Base-by-base conservation (phyloP, 1,284 basidiomycete species). In the Pholiota adiposa region DNA sequence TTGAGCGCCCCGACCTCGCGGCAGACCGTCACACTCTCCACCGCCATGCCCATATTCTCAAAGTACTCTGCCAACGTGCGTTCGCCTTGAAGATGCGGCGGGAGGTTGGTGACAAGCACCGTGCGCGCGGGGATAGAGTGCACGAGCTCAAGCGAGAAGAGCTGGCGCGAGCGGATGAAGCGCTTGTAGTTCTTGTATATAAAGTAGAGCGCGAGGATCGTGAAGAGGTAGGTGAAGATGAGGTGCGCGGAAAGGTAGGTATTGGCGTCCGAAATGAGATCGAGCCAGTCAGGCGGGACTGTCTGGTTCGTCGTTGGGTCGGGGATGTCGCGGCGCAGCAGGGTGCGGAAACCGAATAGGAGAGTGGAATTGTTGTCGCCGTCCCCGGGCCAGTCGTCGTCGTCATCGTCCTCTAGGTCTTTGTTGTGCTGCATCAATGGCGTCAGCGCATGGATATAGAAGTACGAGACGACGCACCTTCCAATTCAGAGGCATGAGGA, bases 51-150 rank as follows among this genome's bases (percentile, higher is more conserved):
- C 84, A 93, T 89, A 56, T 85, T 85, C 72, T 98, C 96, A 73
- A 98, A 98, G 75, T 98, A 98, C 64, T 96, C 93, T 0, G 94
- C 93, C 14, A 99, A 79, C 0, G 92, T 83, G 8, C 90, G 85
- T 69, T 98, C 96, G 8, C 90, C 88, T 60, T 90, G 87, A 0
- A 99, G 82, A 65, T 97, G 91, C 3, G 76, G 75, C 0, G 97
- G 97, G 0, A 99, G 82, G 54, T 87, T 84, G 4, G 92, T 90
- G 43, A 97, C 86, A 77, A 98, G 86, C 36, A 98, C 93, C 0
- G 97, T 99, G 19, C 97, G 88, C 0, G 96, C 93, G n/a, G 96
- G 90, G 41, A 98, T 94, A 9, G 94, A 95, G 70, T 97, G 94
- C 11, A 97, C 94, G 25, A 98, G 86, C 72, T 97, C 94, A 40